Percentiles rank a stretch among this genome's conserved stretches.
These are phyloP conservation scores for Parastagonospora avenae DNA, from an alignment of 2,329 filamentous ascomycete genomes.

Conservation along the genomic window DNA sequence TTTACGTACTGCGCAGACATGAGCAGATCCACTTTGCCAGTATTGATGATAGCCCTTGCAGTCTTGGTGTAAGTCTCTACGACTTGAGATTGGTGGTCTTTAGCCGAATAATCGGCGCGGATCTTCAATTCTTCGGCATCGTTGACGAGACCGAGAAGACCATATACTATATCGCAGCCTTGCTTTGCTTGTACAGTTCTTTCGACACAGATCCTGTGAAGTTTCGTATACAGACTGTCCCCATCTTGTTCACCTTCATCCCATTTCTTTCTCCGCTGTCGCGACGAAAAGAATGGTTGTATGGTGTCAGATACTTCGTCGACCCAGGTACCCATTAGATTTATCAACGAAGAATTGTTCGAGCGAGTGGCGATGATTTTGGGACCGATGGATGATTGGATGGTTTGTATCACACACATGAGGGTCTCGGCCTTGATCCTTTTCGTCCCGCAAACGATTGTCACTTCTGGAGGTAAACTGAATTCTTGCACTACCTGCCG, in stretches of 20 bases:
- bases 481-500: neutral
- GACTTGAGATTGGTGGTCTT: neutral
- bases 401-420: conserved; percentile 1
- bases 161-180: conserved; percentile 1
- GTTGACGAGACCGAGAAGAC: neutral
- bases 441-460: neutral
- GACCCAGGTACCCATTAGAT: neutral
- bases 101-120: neutral
- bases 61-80: neutral
- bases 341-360: neutral
- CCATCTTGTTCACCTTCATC: neutral
- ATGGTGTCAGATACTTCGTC: neutral
- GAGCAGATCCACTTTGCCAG: conserved; percentile 1
- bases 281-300: neutral
- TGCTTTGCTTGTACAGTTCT: neutral
- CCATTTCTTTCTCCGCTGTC: neutral
- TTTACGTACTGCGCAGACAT: neutral
- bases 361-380: neutral
- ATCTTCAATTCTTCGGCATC: neutral
- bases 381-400: neutral
- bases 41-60: neutral
- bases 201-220: neutral
- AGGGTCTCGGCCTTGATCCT: neutral
- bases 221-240: neutral
- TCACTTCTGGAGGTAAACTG: neutral